phyloP scores from a whole-genome alignment of 371 early-diverging fungal genomes.

The Modicella reniformis region DNA sequence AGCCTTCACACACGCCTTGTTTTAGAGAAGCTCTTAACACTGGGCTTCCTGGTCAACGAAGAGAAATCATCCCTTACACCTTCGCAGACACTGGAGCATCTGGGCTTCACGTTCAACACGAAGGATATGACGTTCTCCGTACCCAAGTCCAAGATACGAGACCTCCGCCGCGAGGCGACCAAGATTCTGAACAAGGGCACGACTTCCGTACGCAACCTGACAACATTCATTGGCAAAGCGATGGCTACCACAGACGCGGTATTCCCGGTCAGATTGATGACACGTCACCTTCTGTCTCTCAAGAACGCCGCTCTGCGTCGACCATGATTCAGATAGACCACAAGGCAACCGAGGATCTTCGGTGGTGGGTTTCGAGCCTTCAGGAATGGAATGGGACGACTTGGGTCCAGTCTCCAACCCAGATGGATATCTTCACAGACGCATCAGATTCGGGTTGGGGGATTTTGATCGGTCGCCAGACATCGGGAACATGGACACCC shows the following conservation, averaged over 20 bases:
- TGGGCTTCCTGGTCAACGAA: slow-evolving; percentile 43
- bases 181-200: slow-evolving; percentile 15
- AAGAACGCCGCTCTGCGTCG: slow-evolving; percentile 16
- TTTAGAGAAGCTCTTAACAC: slow-evolving; percentile 5
- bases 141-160: slow-evolving; percentile 42
- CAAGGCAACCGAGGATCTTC: slow-evolving; percentile 24
- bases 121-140: slow-evolving; percentile 30
- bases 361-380: slow-evolving; percentile 38
- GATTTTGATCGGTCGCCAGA: slow-evolving; percentile 22
- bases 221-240: slow-evolving; percentile 44
- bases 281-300: slow-evolving; percentile 14
- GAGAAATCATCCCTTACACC: slow-evolving; percentile 42
- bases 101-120: slow-evolving; percentile 47
- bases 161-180: slow-evolving; percentile 38
- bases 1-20: neutral
- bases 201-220: slow-evolving; percentile 13
- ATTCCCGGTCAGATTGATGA: slow-evolving; percentile 38
- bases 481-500: slow-evolving; percentile 23
- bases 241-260: slow-evolving; percentile 40
- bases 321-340: neutral
- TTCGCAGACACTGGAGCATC: slow-evolving; percentile 40
- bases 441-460: slow-evolving; percentile 49
- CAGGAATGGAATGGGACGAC: slow-evolving; percentile 34
- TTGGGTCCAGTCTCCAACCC: slow-evolving; percentile 23
- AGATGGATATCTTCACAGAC: slow-evolving; percentile 42